phyloP scores from a whole-genome alignment of 208 protist genomes.

The Trypanosoma conorhini region DNA sequence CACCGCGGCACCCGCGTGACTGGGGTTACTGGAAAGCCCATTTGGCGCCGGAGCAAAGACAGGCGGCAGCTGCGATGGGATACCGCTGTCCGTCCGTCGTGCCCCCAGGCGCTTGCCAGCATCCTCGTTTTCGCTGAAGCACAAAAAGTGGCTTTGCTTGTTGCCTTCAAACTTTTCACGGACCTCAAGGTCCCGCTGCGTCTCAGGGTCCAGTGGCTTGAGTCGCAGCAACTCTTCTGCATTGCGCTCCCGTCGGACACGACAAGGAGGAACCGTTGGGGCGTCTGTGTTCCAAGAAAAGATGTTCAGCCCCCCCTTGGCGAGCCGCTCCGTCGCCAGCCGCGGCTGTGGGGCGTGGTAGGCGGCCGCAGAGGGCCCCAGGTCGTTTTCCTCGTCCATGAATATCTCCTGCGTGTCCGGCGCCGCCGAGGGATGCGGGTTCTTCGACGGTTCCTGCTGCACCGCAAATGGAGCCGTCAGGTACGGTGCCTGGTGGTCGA shows the following conservation, averaged over 20 bases:
- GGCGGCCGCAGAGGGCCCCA: constrained; percentile 34
- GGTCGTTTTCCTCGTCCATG: constrained; percentile 6
- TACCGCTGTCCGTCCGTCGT: neutral
- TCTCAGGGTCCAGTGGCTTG: constrained; percentile 14
- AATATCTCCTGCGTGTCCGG: constrained; percentile 7
- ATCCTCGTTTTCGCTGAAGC: constrained; percentile 56
- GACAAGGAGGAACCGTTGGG: constrained; percentile 3
- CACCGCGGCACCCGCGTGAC: neutral
- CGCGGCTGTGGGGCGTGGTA: neutral
- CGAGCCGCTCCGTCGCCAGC: constrained; percentile 16
- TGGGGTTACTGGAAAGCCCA: neutral
- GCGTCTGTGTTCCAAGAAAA: constrained; percentile 69
- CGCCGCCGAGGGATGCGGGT: neutral
- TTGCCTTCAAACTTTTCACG: constrained; percentile 49
- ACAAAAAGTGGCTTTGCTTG: constrained; percentile 56
- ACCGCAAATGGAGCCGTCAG: constrained; percentile 32
- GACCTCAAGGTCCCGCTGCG: constrained; percentile 42
- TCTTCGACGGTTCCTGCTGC: constrained; percentile 8
- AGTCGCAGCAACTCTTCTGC: constrained; percentile 17
- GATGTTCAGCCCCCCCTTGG: constrained; percentile 49
- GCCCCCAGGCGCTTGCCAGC: constrained; percentile 8
- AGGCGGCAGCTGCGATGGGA: neutral
- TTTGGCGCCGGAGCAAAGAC: neutral
- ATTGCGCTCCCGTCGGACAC: constrained; percentile 9
- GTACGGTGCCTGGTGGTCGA: constrained; percentile 13